phyloP scores from a whole-genome alignment of 2,329 filamentous ascomycete species.

The Sporothrix protearum region DNA sequence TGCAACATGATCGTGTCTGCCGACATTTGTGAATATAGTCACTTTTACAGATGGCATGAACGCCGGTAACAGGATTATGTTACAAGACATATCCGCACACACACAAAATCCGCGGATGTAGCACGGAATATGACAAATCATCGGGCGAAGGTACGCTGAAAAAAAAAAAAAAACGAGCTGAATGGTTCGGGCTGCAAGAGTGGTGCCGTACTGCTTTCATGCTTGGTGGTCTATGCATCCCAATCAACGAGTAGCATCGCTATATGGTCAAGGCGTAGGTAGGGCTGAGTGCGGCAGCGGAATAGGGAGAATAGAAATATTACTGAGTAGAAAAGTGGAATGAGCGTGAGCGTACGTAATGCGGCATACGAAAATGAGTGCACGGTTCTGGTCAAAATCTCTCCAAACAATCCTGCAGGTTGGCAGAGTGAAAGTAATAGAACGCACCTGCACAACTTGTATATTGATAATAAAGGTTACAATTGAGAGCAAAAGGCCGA shows the following conservation, averaged over 20 bases:
- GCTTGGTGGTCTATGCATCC: neutral
- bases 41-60: neutral
- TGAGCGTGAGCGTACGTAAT: neutral
- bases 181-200: too few relatives aligned
- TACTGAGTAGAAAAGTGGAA: neutral
- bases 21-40: neutral
- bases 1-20: too few relatives aligned
- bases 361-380: too few relatives aligned
- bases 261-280: neutral
- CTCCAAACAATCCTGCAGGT: too few relatives aligned
- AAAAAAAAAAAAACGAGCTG: too few relatives aligned
- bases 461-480: too few relatives aligned
- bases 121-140: neutral
- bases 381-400: too few relatives aligned
- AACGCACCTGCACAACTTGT: too few relatives aligned
- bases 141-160: neutral
- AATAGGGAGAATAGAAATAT: neutral
- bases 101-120: neutral
- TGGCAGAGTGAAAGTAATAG: too few relatives aligned
- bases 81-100: neutral
- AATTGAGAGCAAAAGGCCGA: too few relatives aligned
- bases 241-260: neutral
- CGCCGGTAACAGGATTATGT: neutral
- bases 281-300: neutral
- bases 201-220: neutral